Percentiles rank a stretch among this genome's conserved stretches.
Evolutionary conservation across 371 early-diverging fungal species (phyloP).

Genomic region (Lichtheimia hyalospora): DNA sequence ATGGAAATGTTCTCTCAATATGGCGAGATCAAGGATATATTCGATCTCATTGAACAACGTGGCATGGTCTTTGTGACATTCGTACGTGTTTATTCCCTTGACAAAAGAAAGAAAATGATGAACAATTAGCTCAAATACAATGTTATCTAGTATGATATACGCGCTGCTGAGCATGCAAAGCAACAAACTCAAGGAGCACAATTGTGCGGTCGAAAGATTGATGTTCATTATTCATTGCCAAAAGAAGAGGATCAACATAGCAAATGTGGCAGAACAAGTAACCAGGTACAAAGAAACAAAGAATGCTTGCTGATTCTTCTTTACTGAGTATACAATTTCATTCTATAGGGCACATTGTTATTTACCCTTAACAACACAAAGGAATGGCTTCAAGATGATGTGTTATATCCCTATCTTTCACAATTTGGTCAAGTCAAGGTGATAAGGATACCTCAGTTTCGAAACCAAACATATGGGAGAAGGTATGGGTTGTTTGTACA

Average conservation of each 20-base stretch:
- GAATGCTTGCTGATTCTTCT: not conserved
- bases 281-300: constrained; percentile 40
- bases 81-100: constrained; percentile 31
- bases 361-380: constrained; percentile 42
- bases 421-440: constrained; percentile 53
- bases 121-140: not conserved
- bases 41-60: constrained; percentile 44
- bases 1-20: constrained; percentile 38
- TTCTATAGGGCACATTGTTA: constrained; percentile 49
- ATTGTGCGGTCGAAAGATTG: constrained; percentile 46
- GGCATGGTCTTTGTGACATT: constrained; percentile 59
- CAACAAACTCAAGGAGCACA: constrained; percentile 37
- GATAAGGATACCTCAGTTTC: constrained; percentile 43
- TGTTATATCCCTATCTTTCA: constrained; percentile 35
- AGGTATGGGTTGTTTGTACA: constrained; percentile 8
- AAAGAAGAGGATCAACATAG: constrained; percentile 50
- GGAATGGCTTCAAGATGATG: constrained; percentile 36
- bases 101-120: not conserved
- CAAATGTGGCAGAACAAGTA: constrained; percentile 51
- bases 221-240: constrained; percentile 62
- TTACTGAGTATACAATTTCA: not conserved
- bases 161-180: constrained; percentile 50
- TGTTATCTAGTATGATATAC: constrained; percentile 45
- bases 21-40: constrained; percentile 55
- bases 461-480: constrained; percentile 17